Percentiles rank a stretch among this genome's conserved stretches.
Conservation (phyloP, 2,329 filamentous ascomycete species). For the Phyllachora maydis region DNA sequence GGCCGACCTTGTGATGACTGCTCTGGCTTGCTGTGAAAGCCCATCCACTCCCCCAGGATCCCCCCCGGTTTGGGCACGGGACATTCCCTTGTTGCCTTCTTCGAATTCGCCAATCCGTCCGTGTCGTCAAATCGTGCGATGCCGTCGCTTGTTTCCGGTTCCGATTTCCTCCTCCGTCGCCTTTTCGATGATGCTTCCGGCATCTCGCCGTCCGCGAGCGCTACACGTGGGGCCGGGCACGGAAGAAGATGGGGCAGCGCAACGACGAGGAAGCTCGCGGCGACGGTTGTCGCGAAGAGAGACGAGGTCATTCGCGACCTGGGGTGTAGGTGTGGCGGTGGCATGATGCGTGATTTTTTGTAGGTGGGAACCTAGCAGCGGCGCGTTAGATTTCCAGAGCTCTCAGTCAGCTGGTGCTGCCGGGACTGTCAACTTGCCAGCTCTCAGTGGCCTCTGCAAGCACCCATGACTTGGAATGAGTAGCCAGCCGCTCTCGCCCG, state of each 20-base stretch:
- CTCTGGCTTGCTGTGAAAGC: constrained; percentile 31
- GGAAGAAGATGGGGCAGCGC: constrained; percentile 77
- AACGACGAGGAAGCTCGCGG: constrained; percentile 81
- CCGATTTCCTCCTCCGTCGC: constrained; percentile 19
- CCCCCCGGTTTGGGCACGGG: constrained; percentile 82
- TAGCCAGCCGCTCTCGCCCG: no score
- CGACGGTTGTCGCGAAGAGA: constrained; percentile 82
- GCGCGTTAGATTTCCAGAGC: no score
- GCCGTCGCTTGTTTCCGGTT: constrained; percentile 6
- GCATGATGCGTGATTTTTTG: constrained; percentile 31
- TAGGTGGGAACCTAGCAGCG: no score
- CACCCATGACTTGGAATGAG: no score
- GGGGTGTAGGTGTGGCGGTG: constrained; percentile 77
- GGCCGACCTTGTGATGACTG: no score
- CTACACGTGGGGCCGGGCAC: constrained; percentile 62
- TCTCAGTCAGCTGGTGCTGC: no score
- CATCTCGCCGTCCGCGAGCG: constrained; percentile 50
- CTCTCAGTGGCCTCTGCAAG: no score
- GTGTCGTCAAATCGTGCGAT: constrained; percentile 4
- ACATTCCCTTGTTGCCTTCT: constrained; percentile 45
- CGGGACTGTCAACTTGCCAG: no score
- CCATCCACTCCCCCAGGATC: constrained; percentile 26
- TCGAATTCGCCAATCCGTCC: not conserved
- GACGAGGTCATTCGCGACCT: constrained; percentile 84
- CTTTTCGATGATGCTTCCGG: constrained; percentile 21